A percentile compares a stretch with the other conserved stretches of the same genome.
Conservation (phyloP, 2,329 filamentous ascomycete species). For the Scedosporium dehoogii region DNA sequence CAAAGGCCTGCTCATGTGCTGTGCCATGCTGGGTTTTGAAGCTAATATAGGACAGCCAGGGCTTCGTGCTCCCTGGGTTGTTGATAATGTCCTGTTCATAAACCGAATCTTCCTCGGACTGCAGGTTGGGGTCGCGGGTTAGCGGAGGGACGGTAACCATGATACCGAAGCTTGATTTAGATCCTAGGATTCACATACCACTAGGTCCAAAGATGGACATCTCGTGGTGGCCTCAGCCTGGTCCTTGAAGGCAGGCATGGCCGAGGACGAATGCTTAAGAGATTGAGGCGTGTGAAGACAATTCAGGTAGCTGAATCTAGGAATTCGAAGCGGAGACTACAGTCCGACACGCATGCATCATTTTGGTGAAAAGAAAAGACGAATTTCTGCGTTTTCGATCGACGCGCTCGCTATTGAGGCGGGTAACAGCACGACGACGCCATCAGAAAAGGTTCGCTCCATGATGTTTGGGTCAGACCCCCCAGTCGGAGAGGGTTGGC, state of each 20-base stretch:
- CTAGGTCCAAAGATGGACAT: too few species aligned
- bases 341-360: too few species aligned
- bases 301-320: too few species aligned
- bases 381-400: too few species aligned
- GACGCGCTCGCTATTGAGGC: too few species aligned
- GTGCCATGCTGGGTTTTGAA: constrained; percentile 85
- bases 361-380: too few species aligned
- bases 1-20: constrained; percentile 71
- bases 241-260: too few species aligned
- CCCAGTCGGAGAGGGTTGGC: not conserved
- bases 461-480: not conserved
- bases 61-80: constrained; percentile 75
- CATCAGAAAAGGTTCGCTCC: not conserved
- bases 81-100: constrained; percentile 95
- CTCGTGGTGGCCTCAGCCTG: too few species aligned
- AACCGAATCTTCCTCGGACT: constrained; percentile 80
- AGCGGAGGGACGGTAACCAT: not conserved
- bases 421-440: not conserved
- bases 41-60: constrained; percentile 90
- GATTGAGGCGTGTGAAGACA: too few species aligned
- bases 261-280: too few species aligned
- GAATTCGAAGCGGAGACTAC: too few species aligned
- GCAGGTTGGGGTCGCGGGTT: not conserved
- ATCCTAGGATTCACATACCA: not conserved
- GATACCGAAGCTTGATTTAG: too few species aligned